Conservation (phyloP, 2,329 filamentous ascomycete species). For the Scopulariopsis brevicaulis region DNA sequence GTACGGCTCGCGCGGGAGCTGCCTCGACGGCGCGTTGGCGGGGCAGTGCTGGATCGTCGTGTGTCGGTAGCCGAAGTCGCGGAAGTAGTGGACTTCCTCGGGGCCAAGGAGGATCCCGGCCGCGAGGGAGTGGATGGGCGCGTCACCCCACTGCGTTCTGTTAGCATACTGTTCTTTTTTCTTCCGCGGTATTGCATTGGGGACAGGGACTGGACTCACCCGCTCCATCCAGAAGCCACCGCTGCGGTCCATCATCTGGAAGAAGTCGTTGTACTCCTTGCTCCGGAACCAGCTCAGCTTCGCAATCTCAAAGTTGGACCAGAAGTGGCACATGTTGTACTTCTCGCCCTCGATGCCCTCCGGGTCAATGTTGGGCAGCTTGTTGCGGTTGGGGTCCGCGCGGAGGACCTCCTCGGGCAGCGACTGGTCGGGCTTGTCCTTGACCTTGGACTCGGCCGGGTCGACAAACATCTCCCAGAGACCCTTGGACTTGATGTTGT, state of each 20-base stretch:
- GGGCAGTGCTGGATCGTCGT: slow-evolving; percentile 98
- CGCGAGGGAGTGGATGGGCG: slow-evolving; percentile 93
- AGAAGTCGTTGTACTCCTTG: slow-evolving; percentile 96
- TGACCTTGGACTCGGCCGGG: slow-evolving; percentile 48
- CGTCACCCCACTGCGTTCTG: slow-evolving; percentile 77
- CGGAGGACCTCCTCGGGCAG: slow-evolving; percentile 74
- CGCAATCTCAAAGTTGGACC: slow-evolving; percentile 99
- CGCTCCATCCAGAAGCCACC: slow-evolving; percentile 99
- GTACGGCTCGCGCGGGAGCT: slow-evolving; percentile 69
- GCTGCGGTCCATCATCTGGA: slow-evolving; percentile 96
- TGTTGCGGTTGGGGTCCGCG: slow-evolving; percentile 58
- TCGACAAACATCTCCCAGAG: slow-evolving; percentile 99
- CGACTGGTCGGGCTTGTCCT: slow-evolving; percentile 44
- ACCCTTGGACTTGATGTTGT: slow-evolving; percentile 83
- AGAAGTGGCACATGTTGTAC: slow-evolving; percentile 99
- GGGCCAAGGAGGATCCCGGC: slow-evolving; percentile 76
- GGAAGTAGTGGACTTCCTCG: slow-evolving; percentile 93
- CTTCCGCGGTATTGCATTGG: background rate
- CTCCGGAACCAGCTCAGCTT: slow-evolving; percentile 91
- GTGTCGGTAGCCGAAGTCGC: slow-evolving; percentile 95
- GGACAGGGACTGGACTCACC: slow-evolving; percentile 39
- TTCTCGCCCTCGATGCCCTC: slow-evolving; percentile 95
- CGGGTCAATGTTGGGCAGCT: slow-evolving; percentile 71
- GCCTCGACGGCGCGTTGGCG: slow-evolving; percentile 81
- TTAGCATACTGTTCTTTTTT: slow-evolving; percentile 11